These are phyloP conservation scores for Strigomonas culicis DNA, from an alignment of 208 protist species.

Conservation along the genomic window DNA sequence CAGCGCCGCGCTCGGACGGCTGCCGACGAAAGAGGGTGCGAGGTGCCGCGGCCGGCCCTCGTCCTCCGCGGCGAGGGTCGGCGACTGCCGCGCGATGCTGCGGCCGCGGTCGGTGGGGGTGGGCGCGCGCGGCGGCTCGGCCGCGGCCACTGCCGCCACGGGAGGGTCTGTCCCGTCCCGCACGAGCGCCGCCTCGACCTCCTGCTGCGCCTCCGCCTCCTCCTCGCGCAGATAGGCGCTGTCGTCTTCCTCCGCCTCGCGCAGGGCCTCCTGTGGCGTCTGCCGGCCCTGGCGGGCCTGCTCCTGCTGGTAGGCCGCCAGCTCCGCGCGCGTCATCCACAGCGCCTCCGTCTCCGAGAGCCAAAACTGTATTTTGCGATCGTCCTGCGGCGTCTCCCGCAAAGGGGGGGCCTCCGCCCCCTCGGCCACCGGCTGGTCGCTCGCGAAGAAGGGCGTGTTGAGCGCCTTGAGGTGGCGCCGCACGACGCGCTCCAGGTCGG, in stretches of 20 bases:
- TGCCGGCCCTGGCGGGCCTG: neutral
- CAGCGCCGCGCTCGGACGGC: conserved; percentile 34
- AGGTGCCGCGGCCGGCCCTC: conserved; percentile 42
- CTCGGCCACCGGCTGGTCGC: neutral
- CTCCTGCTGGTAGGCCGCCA: conserved; percentile 21
- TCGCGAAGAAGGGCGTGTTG: conserved; percentile 16
- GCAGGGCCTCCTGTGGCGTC: conserved; percentile 7
- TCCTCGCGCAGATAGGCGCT: neutral
- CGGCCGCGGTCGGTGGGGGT: conserved; percentile 14
- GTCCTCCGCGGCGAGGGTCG: conserved; percentile 52
- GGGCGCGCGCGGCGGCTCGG: conserved; percentile 19
- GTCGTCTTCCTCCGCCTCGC: conserved; percentile 8
- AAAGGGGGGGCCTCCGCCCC: too few relatives aligned
- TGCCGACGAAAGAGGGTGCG: conserved; percentile 52
- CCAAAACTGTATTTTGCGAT: conserved; percentile 43
- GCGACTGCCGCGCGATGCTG: conserved; percentile 41
- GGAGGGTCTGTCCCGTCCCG: neutral
- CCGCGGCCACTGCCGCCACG: conserved; percentile 6
- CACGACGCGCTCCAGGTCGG: conserved; percentile 46
- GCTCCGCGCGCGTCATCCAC: conserved; percentile 50
- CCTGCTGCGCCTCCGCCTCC: neutral
- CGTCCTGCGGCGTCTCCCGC: neutral
- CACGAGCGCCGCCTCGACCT: neutral
- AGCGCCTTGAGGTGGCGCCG: conserved; percentile 30
- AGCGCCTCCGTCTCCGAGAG: conserved; percentile 41